Evolutionary conservation across 2,329 filamentous ascomycete genomes (phyloP), one percentile per base, ranked within the genome.

Genomic region (Apiospora sp.): DNA sequence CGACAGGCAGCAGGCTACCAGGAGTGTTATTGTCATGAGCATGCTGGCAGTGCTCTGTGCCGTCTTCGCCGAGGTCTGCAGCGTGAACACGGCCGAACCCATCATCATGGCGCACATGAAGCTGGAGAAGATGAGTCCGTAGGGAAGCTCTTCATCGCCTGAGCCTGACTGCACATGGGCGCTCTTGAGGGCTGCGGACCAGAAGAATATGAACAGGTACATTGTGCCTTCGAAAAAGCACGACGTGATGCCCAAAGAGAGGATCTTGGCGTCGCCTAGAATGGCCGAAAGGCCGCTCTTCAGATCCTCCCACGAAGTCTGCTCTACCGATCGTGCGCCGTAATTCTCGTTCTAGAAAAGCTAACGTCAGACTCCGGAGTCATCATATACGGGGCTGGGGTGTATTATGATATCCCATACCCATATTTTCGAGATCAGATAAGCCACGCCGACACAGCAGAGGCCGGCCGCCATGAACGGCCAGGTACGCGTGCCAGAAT

Each of bases 181-280:
- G 22, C 82, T 81, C 73, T 83, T 86, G 27, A 91, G 80, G 4
- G 88, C 86, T 0, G 88, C 86, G 0, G 88, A 87, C 86, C 89
- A 91, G 82, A 90, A 90, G 79, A 90, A 91, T 72, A 91, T 87
- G 76, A 91, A 91, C 22, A 91, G 83, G 77, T 91, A 91, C 83
- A 91, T 88, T 30, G 87, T 85, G 30, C 88, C 88, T 80, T 91
- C 89, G 76, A 91, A 90, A 77, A 89, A 85, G 72, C 86, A 89
- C 4, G 87, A 87, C 2, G 86, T 84, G 54, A 90, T 79, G 2
- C 83, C 85, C 3, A 91, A 81, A 2, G 86, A 83, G n/a, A 89
- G 77, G 71, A 91, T 85, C 4, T 85, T 84, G 67, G 83, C 84
- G 75, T 88, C 86, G 78, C 76, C 78, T 44, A 80, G 43, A 58